phyloP scores from a whole-genome alignment of 352 stramenopile species.

The Globisporangium nagaii region DNA sequence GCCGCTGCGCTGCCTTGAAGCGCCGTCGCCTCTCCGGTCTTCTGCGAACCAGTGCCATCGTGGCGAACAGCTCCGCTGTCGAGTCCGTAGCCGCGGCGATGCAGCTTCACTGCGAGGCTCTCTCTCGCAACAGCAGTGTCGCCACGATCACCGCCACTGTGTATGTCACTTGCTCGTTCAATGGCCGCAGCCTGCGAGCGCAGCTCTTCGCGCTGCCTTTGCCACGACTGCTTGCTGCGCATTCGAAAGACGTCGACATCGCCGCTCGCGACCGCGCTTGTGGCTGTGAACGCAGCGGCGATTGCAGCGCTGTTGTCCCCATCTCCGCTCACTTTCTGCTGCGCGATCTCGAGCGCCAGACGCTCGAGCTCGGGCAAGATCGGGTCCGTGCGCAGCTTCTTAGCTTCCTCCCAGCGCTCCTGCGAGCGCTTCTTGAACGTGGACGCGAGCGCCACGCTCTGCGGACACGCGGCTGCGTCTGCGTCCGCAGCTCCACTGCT shows the following conservation, averaged over 20 bases:
- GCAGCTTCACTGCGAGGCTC: conserved; percentile 39
- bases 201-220: conserved; percentile 41
- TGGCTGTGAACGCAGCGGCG: conserved; percentile 6
- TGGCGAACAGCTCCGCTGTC: conserved; percentile 6
- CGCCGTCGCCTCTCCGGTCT: background rate
- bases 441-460: conserved; percentile 33
- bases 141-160: background rate
- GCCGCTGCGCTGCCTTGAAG: background rate
- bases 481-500: background rate
- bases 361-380: conserved; percentile 34
- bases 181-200: too few species aligned
- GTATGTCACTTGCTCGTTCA: too few species aligned
- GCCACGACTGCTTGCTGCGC: conserved; percentile 62
- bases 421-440: conserved; percentile 44
- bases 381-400: conserved; percentile 39
- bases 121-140: conserved; percentile 1
- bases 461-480: background rate
- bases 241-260: conserved; percentile 30
- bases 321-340: conserved; percentile 21
- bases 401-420: conserved; percentile 34
- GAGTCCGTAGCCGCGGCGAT: conserved; percentile 51
- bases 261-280: conserved; percentile 1
- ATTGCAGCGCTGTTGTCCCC: background rate
- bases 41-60: too few species aligned
- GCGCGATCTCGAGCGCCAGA: conserved; percentile 6